Base-by-base conservation (phyloP, 306 rosid genomes). In the Fagus crenata region DNA sequence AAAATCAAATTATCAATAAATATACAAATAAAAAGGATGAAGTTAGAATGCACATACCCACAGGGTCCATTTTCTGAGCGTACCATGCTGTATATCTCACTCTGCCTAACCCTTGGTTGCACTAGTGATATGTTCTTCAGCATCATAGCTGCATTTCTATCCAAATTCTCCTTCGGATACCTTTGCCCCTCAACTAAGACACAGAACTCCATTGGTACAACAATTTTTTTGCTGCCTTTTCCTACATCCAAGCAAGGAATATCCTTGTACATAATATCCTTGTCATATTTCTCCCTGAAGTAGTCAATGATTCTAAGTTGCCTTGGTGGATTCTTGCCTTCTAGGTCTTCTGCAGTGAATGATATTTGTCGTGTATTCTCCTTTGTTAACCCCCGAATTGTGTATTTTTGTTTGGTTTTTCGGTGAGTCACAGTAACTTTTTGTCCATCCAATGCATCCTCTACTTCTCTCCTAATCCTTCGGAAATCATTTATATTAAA, bases 171-270 rank as follows among this genome's bases (percentile, higher is more conserved):
- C 71, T 90, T 92, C 2, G 89, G 84, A 79, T 79, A 92, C 81
- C 86, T 87, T 82, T 92, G 93, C 67, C 96, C 96, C 78, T 81
- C 96, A 73, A 77, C 87, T 64, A 92, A 55, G 81, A 84, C 81
- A 80, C 97, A 92, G 72, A 89, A 90, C 81, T 92, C 97, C 92
- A 92, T 84, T 0, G 96, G 96, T 55, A 91, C 91, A 77, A 76
- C 85, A 53, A 85, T 86, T 71, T 53, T 86, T 75, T 80, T 91
- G 17, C 61, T 81, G 36, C 64, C 80, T 85, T 75, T 92, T 54
- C 95, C 95, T 69, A 90, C 70, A 82, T 92, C 92, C 77, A 92
- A 85, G 80, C 92, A 90, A 11, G 97, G 97, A 79, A 92, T 90
- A 71, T 87, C 82, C 77, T 63, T 65, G 77, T 86, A 67, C 53